Base-by-base conservation (phyloP, 2,329 filamentous ascomycete species). In the Dactylonectria estremocensis region DNA sequence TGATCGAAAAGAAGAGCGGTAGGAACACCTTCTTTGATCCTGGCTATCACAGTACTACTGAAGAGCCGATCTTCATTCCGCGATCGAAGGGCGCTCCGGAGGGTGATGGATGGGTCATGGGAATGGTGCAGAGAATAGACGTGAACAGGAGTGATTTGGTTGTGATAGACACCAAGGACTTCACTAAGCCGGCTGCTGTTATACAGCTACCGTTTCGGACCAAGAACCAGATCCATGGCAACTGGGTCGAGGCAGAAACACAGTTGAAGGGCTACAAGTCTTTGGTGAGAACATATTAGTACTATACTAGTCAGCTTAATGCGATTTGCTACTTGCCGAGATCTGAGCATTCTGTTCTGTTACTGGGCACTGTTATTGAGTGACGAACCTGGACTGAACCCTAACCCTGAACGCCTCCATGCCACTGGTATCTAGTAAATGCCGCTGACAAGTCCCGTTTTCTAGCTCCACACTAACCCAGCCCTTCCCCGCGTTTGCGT, bases 41-140 rank as follows among this genome's bases (percentile, higher is more conserved):
- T 1, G 69, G 68, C 10, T 48, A 68, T n/a, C 49, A 66, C 1
- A 58, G 52, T 10, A 3, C 62, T 0, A 58, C 63, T 1, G 54
- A 70, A 13, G 69, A 71, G 0, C 69, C 69, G 0, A 48, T 64
- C 5, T 71, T 71, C 10, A 60, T 71, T n/a, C 69, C 69, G 1
- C 49, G 68, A 1, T 45, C 58, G 0, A 0, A 18, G 0, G 52
- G 66, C 11, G 65, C 68, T 0, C 55, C 59, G 0, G 65, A 71
- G 3, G 69, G 67, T 0, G 69, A 71, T 14, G 68, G 69, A 0
- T 69, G 58, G 53, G 37, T 71, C 0, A 61, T 71, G 0, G 54
- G 33, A 35, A 35, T 35, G 31, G 31, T 35, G 31, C 31, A 35
- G 31, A 35, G 31, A 10, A 35, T 35, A 10, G 57, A 1, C 3